phyloP scores from a whole-genome alignment of 2,329 filamentous ascomycete genomes.

The Amphichorda felina region DNA sequence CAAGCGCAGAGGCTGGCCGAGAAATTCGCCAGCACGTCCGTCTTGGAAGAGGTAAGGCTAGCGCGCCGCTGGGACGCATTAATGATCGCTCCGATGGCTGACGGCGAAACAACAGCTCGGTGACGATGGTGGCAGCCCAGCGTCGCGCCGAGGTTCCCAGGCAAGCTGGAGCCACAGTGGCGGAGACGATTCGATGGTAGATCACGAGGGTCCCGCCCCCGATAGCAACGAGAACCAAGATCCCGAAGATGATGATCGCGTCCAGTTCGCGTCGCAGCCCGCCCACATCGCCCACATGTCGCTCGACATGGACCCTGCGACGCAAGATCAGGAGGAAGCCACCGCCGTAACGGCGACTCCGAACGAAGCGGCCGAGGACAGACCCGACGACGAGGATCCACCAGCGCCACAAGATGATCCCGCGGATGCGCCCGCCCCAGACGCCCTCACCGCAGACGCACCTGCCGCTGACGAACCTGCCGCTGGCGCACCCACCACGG shows the following conservation, averaged over 20 bases:
- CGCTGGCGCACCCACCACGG: not conserved
- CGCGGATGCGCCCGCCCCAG: not conserved
- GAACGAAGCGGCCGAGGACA: not conserved
- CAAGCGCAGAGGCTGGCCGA: not conserved
- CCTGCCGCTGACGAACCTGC: not conserved
- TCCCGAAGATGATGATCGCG: not conserved
- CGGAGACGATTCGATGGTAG: too few species aligned
- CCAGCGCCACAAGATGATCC: not conserved
- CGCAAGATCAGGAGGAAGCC: not conserved
- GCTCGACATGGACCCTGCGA: not conserved
- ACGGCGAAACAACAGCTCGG: too few species aligned
- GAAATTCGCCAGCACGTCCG: not conserved
- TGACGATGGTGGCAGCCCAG: not conserved
- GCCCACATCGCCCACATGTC: not conserved
- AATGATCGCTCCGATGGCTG: too few species aligned
- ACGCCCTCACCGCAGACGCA: not conserved
- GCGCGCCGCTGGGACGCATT: not conserved
- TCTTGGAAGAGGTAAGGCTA: not conserved
- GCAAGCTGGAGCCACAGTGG: not conserved
- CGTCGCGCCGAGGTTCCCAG: not conserved
- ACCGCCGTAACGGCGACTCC: not conserved
- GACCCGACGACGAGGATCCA: not conserved
- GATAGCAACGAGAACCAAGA: too few species aligned
- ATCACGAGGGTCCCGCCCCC: not conserved
- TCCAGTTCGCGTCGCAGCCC: not conserved